phyloP scores from a whole-genome alignment of 78 protist species.

The Chrysochromulina tobinii region DNA sequence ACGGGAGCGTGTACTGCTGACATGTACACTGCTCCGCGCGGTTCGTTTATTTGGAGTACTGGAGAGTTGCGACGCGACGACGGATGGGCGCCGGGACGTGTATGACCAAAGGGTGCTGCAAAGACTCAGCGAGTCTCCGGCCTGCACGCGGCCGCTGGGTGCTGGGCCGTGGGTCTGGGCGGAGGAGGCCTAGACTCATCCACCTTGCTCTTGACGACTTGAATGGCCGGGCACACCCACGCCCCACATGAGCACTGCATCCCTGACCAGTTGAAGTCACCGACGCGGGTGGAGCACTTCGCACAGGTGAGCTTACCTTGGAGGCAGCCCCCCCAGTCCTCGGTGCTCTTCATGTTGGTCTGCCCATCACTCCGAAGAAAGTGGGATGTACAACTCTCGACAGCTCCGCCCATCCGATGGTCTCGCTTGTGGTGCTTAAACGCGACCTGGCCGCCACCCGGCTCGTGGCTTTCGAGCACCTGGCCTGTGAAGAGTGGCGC shows the following conservation, averaged over 20 bases:
- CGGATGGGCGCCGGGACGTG: too few species aligned
- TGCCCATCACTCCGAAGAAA: not conserved
- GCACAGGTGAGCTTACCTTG: constrained; percentile 18
- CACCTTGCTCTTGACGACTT: constrained; percentile 24
- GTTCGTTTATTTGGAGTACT: too few species aligned
- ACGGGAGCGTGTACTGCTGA: too few species aligned
- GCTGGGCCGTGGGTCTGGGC: too few species aligned
- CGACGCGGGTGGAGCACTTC: not conserved
- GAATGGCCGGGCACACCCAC: constrained; percentile 7
- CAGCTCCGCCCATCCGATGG: not conserved
- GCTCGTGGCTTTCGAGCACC: not conserved
- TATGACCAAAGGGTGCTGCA: too few species aligned
- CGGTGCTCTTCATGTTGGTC: not conserved
- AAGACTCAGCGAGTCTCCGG: too few species aligned
- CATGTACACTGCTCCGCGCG: too few species aligned
- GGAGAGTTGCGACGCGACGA: too few species aligned
- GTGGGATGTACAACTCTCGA: not conserved
- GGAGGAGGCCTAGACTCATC: too few species aligned
- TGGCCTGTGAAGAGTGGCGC: not conserved
- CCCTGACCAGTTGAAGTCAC: not conserved
- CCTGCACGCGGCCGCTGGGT: too few species aligned
- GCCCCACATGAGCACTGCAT: constrained; percentile 33
- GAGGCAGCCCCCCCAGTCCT: too few species aligned
- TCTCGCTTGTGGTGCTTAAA: not conserved
- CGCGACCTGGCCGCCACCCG: not conserved